Evolutionary conservation across 345 rosid species (phyloP), one percentile per base, ranked within the genome.

Genomic region (Salix brachista): DNA sequence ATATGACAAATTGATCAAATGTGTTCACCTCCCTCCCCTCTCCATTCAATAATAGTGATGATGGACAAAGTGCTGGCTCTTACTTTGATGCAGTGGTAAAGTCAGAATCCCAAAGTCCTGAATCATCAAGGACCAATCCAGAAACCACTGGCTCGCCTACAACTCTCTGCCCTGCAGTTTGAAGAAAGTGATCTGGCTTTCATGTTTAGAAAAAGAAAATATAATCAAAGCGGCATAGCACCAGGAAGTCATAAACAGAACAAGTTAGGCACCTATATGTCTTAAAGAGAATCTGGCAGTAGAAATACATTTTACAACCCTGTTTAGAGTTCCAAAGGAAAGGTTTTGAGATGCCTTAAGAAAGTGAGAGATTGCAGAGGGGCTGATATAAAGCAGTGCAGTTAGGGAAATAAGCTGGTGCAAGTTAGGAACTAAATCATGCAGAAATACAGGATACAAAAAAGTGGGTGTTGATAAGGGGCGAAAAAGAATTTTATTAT

Each of bases 131-230:
- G 83, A 89, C 85, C 79, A 96, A 78, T 80, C 97, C 99, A 72
- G 99, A 91, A 85, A 90, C 97, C 61, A 93, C 92, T 48, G 97
- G 91, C 87, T 96, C 99, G 78, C 99, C 99, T 80, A 93, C 81
- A 80, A 93, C 94, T 80, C 84, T 96, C 83, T 96, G 96, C 28
- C 99, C 99, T 96, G 93, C 83, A 90, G 74, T 77, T 86, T n/a
- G 54, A 42, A 73, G 78, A 64, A 75, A 46, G 34, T 66, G 17
- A 71, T 73, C 25, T 61, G 34, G 12, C 30, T 23, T 76, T 39
- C 8, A 32, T 11, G 32, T 23, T 32, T 19, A 71, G 58, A 52
- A 18, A 58, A 23, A 4, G 10, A 58, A 58, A n/a, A n/a, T 7
- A 7, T 7, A 21, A 66, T 3, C 2, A 16, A 67, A 46, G 39